Evolutionary conservation across 2,329 filamentous ascomycete genomes (phyloP).

Genomic region (Sclerotinia nivalis): DNA sequence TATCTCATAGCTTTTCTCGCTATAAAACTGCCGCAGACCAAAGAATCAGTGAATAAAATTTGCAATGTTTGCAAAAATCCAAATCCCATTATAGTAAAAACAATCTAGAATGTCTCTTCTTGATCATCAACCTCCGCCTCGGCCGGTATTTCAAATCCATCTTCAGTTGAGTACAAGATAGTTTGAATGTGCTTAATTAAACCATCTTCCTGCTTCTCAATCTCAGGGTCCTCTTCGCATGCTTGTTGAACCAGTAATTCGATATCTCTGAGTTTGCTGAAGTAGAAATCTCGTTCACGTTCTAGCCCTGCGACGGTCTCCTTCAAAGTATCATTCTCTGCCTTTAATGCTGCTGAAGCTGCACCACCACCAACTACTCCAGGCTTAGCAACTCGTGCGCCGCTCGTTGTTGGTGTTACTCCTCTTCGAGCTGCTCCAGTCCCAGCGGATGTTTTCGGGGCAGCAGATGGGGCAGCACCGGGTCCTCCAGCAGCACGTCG

Average conservation of each 20-base stretch:
- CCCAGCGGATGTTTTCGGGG: slow-evolving; percentile 49
- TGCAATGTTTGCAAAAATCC: slow-evolving; percentile 26
- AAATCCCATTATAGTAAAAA: slow-evolving; percentile 29
- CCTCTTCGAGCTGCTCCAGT: slow-evolving; percentile 47
- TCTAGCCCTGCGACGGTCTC: slow-evolving; percentile 94
- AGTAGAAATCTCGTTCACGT: slow-evolving; percentile 98
- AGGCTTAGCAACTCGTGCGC: slow-evolving; percentile 48
- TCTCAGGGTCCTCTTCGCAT: slow-evolving; percentile 85
- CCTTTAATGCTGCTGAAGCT: slow-evolving; percentile 70
- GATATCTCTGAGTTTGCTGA: slow-evolving; percentile 96
- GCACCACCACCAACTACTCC: slow-evolving; percentile 52
- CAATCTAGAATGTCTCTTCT: slow-evolving; percentile 72
- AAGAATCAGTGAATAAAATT: slow-evolving; percentile 29
- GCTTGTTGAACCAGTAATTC: slow-evolving; percentile 92
- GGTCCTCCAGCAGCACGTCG: slow-evolving; percentile 74
- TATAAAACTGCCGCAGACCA: slow-evolving; percentile 35
- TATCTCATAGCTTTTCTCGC: slow-evolving; percentile 29
- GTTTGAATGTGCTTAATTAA: slow-evolving; percentile 94
- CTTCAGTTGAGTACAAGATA: slow-evolving; percentile 96
- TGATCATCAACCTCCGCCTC: slow-evolving; percentile 68
- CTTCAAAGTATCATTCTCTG: slow-evolving; percentile 87
- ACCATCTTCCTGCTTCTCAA: slow-evolving; percentile 91
- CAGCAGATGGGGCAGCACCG: slow-evolving; percentile 49
- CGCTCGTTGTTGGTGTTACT: slow-evolving; percentile 46
- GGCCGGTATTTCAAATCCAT: slow-evolving; percentile 85